Conservation (phyloP, 2,329 filamentous ascomycete genomes). For the Sarocladium kiliense region DNA sequence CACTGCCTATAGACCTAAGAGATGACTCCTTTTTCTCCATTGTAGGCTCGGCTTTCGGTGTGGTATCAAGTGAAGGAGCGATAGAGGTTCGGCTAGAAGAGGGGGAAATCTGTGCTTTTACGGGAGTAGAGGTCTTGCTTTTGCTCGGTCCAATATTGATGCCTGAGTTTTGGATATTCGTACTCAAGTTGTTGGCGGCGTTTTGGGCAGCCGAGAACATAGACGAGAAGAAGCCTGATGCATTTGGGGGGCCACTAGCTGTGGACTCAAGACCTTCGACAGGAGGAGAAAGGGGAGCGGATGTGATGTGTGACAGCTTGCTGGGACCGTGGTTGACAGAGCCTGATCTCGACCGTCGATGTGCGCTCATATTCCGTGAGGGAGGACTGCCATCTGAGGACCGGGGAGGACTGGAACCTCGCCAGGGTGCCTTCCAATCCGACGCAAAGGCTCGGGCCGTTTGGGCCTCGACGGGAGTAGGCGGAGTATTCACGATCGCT, state of each 20-base stretch:
- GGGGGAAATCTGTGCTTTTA: constrained; percentile 19
- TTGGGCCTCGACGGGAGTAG: constrained; percentile 54
- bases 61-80: background rate
- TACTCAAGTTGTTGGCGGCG: constrained; percentile 72
- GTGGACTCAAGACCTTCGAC: constrained; percentile 61
- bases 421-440: constrained; percentile 22
- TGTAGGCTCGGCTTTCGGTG: constrained; percentile 9
- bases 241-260: constrained; percentile 29
- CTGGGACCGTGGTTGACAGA: constrained; percentile 62
- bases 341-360: constrained; percentile 50
- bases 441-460: constrained; percentile 20
- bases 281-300: constrained; percentile 69
- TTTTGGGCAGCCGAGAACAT: constrained; percentile 91
- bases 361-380: constrained; percentile 68
- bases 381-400: constrained; percentile 53
- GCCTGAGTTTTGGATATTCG: constrained; percentile 64
- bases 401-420: constrained; percentile 19
- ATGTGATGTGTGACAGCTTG: constrained; percentile 76
- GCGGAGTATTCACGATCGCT: constrained; percentile 60
- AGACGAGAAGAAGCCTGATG: constrained; percentile 82
- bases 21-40: constrained; percentile 63
- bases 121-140: constrained; percentile 22
- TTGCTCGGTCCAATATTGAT: constrained; percentile 45
- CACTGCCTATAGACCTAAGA: constrained; percentile 81
- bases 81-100: background rate